phyloP scores from a whole-genome alignment of 2,329 filamentous ascomycete species.

The Fusarium liriodendri region DNA sequence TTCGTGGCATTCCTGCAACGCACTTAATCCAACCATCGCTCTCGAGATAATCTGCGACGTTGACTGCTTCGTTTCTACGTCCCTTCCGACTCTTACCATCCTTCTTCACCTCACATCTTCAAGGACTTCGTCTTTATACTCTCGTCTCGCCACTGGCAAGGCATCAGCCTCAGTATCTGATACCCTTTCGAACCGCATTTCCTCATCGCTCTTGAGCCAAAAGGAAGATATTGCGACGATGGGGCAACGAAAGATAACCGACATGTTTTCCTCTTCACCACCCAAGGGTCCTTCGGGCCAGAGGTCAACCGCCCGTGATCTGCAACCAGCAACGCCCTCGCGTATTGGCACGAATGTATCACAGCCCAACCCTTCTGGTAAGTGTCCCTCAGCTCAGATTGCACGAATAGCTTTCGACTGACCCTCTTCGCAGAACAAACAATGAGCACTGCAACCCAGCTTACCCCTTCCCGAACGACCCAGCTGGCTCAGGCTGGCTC shows the following conservation, averaged over 20 bases:
- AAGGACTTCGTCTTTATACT: neutral
- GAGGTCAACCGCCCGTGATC: neutral
- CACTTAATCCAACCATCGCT: neutral
- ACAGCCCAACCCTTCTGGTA: neutral
- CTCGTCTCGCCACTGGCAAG: neutral
- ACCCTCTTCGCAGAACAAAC: neutral
- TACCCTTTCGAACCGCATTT: neutral
- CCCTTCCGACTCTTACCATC: neutral
- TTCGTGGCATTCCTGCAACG: neutral
- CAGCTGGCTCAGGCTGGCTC: slow-evolving; percentile 21
- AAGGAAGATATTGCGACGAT: slow-evolving; percentile 4
- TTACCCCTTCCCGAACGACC: neutral
- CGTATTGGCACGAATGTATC: neutral
- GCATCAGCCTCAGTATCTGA: neutral
- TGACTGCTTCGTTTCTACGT: neutral
- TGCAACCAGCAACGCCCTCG: neutral
- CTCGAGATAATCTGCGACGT: neutral
- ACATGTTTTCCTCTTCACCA: slow-evolving; percentile 19
- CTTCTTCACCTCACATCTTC: neutral
- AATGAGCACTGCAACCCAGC: neutral
- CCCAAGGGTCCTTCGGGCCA: neutral
- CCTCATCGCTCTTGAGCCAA: neutral
- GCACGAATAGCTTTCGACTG: neutral
- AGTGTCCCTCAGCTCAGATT: neutral
- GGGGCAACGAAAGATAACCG: slow-evolving; percentile 28